phyloP scores from a whole-genome alignment of 164 flowering plant species.

The Vitis labrusca region DNA sequence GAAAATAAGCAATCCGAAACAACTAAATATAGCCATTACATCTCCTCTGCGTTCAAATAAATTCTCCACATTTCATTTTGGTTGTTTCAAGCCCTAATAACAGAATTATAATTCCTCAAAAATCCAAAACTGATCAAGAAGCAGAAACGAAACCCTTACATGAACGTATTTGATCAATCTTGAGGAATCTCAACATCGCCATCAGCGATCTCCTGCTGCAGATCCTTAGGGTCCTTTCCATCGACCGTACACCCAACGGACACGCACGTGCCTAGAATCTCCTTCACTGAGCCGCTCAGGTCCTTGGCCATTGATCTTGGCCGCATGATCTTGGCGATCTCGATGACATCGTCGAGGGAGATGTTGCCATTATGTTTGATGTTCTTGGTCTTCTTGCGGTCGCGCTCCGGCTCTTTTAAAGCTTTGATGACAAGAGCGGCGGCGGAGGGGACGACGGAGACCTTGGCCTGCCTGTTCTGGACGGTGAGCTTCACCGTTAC shows the following conservation, averaged over 20 bases:
- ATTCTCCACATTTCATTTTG: background rate
- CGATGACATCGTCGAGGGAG: conserved; percentile 52
- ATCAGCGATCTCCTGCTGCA: conserved; percentile 51
- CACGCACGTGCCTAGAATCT: conserved; percentile 60
- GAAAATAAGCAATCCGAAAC: background rate
- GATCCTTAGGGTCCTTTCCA: conserved; percentile 56
- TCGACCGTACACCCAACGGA: conserved; percentile 66
- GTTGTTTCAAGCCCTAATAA: background rate
- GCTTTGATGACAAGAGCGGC: conserved; percentile 66
- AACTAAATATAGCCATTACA: conserved; percentile 5
- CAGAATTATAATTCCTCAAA: background rate
- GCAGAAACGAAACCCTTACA: background rate
- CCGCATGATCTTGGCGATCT: conserved; percentile 56
- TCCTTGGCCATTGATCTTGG: conserved; percentile 62
- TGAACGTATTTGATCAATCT: conserved; percentile 6
- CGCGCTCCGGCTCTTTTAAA: conserved; percentile 62
- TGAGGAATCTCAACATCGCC: conserved; percentile 50
- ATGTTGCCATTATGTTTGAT: conserved; percentile 60
- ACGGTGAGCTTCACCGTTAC: conserved; percentile 66
- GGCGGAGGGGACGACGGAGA: conserved; percentile 60
- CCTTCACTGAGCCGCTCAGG: conserved; percentile 51
- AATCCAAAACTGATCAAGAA: conserved; percentile 14
- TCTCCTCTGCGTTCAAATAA: background rate
- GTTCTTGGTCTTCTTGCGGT: conserved; percentile 60
- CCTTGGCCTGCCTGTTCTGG: conserved; percentile 65